These are phyloP conservation scores for Tuber calosporum DNA, from an alignment of 495 filamentous ascomycete genomes.

Conservation along the genomic window DNA sequence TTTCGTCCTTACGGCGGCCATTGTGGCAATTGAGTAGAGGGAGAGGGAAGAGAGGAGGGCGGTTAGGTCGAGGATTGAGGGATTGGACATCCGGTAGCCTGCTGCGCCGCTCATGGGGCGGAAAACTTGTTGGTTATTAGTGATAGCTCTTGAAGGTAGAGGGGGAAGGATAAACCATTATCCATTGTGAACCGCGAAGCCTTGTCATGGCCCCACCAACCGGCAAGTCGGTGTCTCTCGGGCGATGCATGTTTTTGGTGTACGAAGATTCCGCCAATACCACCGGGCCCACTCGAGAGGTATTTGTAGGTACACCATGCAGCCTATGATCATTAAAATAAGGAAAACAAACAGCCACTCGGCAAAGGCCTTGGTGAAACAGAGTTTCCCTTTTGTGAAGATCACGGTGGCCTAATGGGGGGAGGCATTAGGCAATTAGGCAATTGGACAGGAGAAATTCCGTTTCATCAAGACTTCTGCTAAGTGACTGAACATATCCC, in stretches of 20 bases:
- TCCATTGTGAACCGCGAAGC: conserved; percentile 42
- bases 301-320: conserved; percentile 99
- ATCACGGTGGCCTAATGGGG: neutral
- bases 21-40: conserved; percentile 66
- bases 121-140: conserved; percentile 58
- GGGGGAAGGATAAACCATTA: conserved; percentile 50
- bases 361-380: neutral
- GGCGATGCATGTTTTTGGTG: conserved; percentile 62
- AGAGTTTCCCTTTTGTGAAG: neutral
- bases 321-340: conserved; percentile 40
- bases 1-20: conserved; percentile 63
- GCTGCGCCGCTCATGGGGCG: conserved; percentile 62
- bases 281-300: conserved; percentile 81
- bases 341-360: neutral
- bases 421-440: neutral
- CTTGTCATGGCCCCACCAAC: conserved; percentile 41
- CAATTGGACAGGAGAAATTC: neutral
- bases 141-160: conserved; percentile 15
- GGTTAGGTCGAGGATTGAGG: conserved; percentile 58
- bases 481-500: neutral
- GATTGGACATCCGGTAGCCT: conserved; percentile 65
- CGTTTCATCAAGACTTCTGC: neutral
- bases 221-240: conserved; percentile 39
- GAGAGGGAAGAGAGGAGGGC: conserved; percentile 69
- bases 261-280: conserved; percentile 80